phyloP scores from a whole-genome alignment of 2,329 filamentous ascomycete genomes.

The Tolypocladium amazonense region DNA sequence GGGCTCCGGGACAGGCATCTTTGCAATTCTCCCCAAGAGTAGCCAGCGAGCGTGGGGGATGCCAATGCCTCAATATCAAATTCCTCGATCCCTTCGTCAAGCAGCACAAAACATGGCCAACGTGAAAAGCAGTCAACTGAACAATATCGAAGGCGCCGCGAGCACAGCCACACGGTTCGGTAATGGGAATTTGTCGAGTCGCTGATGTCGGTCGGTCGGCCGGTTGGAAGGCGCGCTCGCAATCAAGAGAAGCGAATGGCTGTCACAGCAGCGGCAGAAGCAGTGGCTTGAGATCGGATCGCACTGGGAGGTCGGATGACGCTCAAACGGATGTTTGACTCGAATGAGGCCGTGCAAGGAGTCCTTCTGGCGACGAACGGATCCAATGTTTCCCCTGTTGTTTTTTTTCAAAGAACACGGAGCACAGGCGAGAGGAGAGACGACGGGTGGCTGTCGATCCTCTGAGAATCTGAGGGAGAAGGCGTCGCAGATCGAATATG shows the following conservation, averaged over 20 bases:
- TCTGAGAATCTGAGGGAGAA: background rate
- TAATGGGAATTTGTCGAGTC: background rate
- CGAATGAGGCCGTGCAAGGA: background rate
- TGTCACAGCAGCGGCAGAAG: background rate
- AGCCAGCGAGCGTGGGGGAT: background rate
- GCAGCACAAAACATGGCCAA: constrained; percentile 1
- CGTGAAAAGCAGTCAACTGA: background rate
- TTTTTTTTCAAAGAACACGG: background rate
- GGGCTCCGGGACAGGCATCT: constrained; percentile 65
- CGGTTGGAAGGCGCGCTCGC: background rate
- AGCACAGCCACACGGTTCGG: background rate
- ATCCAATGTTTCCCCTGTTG: background rate
- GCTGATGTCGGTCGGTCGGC: background rate
- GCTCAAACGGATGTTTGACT: background rate
- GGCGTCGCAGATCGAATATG: background rate
- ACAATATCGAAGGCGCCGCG: background rate
- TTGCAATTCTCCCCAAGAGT: constrained; percentile 9
- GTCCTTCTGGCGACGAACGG: background rate
- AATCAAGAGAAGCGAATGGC: background rate
- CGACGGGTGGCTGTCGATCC: background rate
- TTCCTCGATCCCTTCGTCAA: background rate
- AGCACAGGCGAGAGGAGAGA: background rate
- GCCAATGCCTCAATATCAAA: background rate
- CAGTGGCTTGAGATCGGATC: background rate
- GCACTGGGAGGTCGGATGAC: background rate